Conservation (phyloP, 2,329 filamentous ascomycete genomes). For the Thielaviopsis ethacetica region DNA sequence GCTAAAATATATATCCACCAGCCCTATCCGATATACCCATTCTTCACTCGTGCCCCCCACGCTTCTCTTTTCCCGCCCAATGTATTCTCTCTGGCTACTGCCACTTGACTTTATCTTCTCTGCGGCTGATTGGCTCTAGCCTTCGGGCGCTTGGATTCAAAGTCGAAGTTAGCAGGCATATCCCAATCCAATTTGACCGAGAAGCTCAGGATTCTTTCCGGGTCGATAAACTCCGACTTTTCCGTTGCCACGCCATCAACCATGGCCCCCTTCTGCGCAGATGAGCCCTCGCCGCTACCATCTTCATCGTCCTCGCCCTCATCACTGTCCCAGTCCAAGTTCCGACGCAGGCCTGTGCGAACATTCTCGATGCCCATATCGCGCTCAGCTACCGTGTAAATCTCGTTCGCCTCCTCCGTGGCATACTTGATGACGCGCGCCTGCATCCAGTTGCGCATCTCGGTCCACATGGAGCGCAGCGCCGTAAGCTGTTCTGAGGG, state of each 20-base stretch:
- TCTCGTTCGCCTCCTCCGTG: slow-evolving; percentile 32
- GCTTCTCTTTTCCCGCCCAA: neutral
- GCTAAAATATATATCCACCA: neutral
- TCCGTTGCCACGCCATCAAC: slow-evolving; percentile 16
- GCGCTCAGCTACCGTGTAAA: slow-evolving; percentile 57
- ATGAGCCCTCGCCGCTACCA: slow-evolving; percentile 26
- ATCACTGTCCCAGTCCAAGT: slow-evolving; percentile 32
- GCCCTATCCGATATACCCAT: neutral
- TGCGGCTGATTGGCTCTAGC: neutral
- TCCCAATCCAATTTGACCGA: slow-evolving; percentile 27
- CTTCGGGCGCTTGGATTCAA: slow-evolving; percentile 16
- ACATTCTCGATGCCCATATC: slow-evolving; percentile 51
- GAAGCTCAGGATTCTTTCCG: slow-evolving; percentile 32
- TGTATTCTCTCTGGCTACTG: neutral
- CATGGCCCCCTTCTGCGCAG: slow-evolving; percentile 7
- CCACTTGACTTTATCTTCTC: neutral
- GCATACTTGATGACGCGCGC: slow-evolving; percentile 26
- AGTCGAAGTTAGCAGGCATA: slow-evolving; percentile 29
- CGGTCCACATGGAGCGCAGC: slow-evolving; percentile 41
- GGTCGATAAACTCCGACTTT: slow-evolving; percentile 22
- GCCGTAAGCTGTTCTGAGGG: slow-evolving; percentile 27
- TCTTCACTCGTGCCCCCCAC: neutral
- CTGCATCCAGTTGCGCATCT: slow-evolving; percentile 25
- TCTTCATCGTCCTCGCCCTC: slow-evolving; percentile 45
- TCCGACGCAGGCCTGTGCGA: slow-evolving; percentile 49